A percentile compares a stretch with the other conserved stretches of the same genome.
Conservation (phyloP, 1,284 basidiomycete genomes). For the Chalciporus piperatoides region DNA sequence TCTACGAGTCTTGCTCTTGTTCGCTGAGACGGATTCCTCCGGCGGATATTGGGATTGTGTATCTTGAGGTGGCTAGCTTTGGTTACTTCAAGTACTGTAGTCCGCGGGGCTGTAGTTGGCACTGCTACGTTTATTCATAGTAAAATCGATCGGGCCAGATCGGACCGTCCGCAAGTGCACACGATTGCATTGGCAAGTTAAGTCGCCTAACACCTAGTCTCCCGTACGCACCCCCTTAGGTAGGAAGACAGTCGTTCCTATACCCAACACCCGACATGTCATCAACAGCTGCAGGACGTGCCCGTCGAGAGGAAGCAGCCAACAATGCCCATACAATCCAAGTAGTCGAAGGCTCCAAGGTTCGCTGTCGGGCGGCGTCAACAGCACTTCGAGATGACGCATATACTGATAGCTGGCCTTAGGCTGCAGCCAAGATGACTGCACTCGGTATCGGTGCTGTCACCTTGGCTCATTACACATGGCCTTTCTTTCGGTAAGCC, state of each 20-base stretch:
- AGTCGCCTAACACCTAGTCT: not conserved
- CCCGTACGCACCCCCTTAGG: not conserved
- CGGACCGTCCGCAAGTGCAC: too few species aligned
- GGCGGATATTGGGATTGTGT: not conserved
- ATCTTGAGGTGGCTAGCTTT: too few species aligned
- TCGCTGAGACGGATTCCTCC: not conserved
- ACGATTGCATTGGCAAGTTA: not conserved
- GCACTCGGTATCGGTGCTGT: constrained; percentile 57
- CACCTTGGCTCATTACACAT: constrained; percentile 67
- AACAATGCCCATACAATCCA: constrained; percentile 55
- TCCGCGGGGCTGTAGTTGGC: too few species aligned
- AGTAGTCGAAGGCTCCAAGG: constrained; percentile 48
- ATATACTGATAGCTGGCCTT: constrained; percentile 1
- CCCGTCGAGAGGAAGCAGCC: constrained; percentile 47
- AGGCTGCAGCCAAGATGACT: constrained; percentile 59
- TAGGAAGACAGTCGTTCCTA: too few species aligned
- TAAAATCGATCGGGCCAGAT: not conserved
- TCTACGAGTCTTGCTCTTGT: not conserved
- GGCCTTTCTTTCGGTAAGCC: constrained; percentile 72
- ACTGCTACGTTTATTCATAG: too few species aligned
- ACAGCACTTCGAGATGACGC: not conserved
- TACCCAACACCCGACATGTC: constrained; percentile 33
- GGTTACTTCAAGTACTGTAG: too few species aligned
- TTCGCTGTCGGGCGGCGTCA: constrained; percentile 22
- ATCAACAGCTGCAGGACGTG: constrained; percentile 35